These are phyloP conservation scores for Cucurbita maxima DNA, from an alignment of 306 rosid genomes.

Conservation along the genomic window DNA sequence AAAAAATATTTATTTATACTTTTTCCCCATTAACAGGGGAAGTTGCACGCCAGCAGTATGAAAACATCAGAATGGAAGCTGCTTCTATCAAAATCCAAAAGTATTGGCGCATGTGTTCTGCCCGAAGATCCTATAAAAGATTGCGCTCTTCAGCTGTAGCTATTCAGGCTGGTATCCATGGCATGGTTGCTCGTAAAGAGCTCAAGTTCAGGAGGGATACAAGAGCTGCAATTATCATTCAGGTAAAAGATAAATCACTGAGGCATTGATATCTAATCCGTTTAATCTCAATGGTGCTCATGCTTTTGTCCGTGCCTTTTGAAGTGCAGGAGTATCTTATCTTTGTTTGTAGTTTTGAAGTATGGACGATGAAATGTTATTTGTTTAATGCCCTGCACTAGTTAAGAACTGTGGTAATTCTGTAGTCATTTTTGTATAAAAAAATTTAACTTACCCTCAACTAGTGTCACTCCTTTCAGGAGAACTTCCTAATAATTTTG, in stretches of 20 bases:
- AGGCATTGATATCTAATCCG: neutral
- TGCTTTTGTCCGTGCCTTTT: neutral
- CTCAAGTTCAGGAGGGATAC: conserved; percentile 42
- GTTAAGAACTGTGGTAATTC: neutral
- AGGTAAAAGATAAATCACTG: conserved; percentile 30
- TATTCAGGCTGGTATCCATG: conserved; percentile 57
- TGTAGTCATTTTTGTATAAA: neutral
- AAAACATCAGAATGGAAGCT: conserved; percentile 55
- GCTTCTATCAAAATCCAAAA: conserved; percentile 74
- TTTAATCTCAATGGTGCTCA: neutral
- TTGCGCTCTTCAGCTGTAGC: conserved; percentile 33
- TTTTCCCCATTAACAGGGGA: conserved; percentile 34
- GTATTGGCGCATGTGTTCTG: conserved; percentile 35
- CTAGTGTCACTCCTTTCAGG: neutral
- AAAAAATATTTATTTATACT: neutral
- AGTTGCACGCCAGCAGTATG: conserved; percentile 44
- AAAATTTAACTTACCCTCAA: neutral
- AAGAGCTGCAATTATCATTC: conserved; percentile 49
- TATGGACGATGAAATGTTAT: neutral
- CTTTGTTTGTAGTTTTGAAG: neutral
- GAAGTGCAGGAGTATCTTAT: neutral
- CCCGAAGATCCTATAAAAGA: conserved; percentile 28
- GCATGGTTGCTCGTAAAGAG: conserved; percentile 61
- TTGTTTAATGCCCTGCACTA: neutral
- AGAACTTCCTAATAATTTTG: neutral